These are phyloP conservation scores for Phytophthora agathidicida DNA, from an alignment of 352 stramenopile genomes.

Conservation along the genomic window DNA sequence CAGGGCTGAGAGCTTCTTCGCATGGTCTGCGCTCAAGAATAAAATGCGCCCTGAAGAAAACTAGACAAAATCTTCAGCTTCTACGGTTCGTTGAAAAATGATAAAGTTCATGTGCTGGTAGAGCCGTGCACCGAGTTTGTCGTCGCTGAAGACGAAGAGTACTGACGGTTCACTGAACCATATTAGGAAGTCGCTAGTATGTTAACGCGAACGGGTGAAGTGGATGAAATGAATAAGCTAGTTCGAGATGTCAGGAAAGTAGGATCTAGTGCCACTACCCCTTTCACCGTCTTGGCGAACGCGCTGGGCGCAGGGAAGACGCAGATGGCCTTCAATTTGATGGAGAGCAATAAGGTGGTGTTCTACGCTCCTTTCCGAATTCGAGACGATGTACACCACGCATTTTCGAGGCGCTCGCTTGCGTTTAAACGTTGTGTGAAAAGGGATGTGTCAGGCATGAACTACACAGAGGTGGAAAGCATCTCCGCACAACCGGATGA, in stretches of 20 bases:
- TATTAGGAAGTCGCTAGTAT: no score
- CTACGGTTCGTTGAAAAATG: no score
- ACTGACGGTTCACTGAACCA: no score
- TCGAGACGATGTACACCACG: background rate
- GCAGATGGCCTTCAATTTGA: background rate
- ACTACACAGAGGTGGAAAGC: background rate
- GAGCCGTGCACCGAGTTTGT: no score
- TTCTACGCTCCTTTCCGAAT: background rate
- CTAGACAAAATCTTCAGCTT: no score
- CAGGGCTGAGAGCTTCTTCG: no score
- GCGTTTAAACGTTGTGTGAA: background rate
- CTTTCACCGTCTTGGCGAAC: background rate
- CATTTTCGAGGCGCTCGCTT: background rate
- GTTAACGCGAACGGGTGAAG: no score
- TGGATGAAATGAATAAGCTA: background rate
- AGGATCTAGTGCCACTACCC: background rate
- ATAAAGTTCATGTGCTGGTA: no score
- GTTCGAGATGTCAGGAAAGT: background rate
- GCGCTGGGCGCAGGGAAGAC: background rate
- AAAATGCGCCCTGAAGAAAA: no score
- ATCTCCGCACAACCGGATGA: no score
- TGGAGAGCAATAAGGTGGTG: background rate
- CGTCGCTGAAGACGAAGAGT: no score
- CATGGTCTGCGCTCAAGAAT: no score
- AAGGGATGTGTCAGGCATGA: background rate